Percentiles rank a stretch among this genome's conserved stretches.
Conservation (phyloP, 495 filamentous ascomycete species). For the Evernia prunastri region DNA sequence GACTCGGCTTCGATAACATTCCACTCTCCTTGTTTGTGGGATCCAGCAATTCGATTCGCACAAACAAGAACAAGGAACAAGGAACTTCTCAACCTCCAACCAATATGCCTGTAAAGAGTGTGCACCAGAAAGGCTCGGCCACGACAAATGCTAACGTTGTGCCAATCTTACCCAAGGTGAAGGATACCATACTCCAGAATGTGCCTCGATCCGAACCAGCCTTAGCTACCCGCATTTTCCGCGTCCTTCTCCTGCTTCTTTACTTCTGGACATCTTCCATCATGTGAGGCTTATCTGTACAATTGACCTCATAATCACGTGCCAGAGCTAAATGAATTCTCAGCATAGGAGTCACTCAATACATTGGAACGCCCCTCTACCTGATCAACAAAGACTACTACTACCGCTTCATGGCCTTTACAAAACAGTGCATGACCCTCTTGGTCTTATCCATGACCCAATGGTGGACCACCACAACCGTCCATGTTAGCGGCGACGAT, state of each 20-base stretch:
- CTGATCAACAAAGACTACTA: slow-evolving; percentile 58
- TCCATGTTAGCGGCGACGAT: slow-evolving; percentile 67
- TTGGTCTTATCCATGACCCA: slow-evolving; percentile 65
- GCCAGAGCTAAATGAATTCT: background rate
- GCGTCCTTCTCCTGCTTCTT: background rate
- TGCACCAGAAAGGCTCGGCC: background rate
- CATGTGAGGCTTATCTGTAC: background rate
- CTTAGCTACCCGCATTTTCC: slow-evolving; percentile 3
- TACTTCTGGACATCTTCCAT: slow-evolving; percentile 15
- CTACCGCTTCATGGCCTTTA: slow-evolving; percentile 68
- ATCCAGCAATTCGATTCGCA: background rate
- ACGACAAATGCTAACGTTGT: background rate
- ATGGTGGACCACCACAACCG: slow-evolving; percentile 68
- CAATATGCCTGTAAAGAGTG: background rate
- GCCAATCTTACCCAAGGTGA: background rate
- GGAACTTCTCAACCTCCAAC: background rate
- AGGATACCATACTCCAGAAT: slow-evolving; percentile 3
- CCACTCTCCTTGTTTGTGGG: background rate
- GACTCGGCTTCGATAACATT: background rate
- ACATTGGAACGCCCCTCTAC: slow-evolving; percentile 62
- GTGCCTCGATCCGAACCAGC: slow-evolving; percentile 5
- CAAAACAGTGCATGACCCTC: slow-evolving; percentile 66
- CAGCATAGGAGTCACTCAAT: slow-evolving; percentile 55
- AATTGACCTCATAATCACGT: background rate
- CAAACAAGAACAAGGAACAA: background rate